A percentile compares a stretch with the other conserved stretches of the same genome.
phyloP scores from a whole-genome alignment of 257 asterid genomes.

The Solanum paucissectum region DNA sequence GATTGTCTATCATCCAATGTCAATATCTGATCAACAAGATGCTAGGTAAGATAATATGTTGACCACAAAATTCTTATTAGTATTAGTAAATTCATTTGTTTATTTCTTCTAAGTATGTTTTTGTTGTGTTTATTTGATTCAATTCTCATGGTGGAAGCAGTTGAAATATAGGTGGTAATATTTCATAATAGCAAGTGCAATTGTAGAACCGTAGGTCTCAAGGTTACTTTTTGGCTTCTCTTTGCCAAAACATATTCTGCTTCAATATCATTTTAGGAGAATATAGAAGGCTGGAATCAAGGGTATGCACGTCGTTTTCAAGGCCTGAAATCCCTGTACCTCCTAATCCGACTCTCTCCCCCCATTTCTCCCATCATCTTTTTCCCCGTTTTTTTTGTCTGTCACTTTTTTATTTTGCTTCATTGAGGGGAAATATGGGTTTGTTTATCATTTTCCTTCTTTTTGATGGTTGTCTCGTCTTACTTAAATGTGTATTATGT shows the following conservation, averaged over 20 bases:
- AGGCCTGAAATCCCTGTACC: background rate
- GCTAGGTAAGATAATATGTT: no score
- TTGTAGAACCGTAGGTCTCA: background rate
- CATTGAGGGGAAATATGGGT: background rate
- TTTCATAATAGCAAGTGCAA: background rate
- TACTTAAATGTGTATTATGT: background rate
- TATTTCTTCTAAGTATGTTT: no score
- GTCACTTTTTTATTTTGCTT: background rate
- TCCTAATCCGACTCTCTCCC: no score
- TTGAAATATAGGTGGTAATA: background rate
- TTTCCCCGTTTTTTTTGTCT: background rate
- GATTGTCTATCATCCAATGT: no score
- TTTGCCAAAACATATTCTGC: background rate
- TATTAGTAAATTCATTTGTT: no score
- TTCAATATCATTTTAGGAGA: background rate
- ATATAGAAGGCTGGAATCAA: background rate
- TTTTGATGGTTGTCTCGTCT: background rate
- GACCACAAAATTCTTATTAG: no score
- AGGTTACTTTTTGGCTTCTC: background rate
- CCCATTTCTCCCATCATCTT: background rate
- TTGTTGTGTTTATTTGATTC: background rate
- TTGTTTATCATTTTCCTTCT: background rate
- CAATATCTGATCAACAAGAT: no score
- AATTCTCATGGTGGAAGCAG: slow-evolving; percentile 9
- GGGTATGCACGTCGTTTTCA: slow-evolving; percentile 1